phyloP scores from a whole-genome alignment of 352 stramenopile species.

The Globisporangium solare region DNA sequence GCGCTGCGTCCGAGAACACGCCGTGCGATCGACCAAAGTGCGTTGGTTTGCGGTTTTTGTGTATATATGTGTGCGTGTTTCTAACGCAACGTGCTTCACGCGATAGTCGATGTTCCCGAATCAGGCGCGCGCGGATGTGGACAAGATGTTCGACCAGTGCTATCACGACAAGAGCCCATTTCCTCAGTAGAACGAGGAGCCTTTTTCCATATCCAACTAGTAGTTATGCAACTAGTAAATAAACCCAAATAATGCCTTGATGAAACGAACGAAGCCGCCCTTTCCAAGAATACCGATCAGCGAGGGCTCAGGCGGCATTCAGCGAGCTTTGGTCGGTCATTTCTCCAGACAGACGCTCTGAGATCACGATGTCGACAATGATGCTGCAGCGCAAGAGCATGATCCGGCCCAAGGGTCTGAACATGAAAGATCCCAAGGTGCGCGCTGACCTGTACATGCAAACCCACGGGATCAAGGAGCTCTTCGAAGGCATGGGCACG shows the following conservation, averaged over 20 bases:
- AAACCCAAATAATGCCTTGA: neutral
- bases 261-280: no score
- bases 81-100: neutral
- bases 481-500: slow-evolving; percentile 61
- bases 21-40: slow-evolving; percentile 68
- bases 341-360: neutral
- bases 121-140: slow-evolving; percentile 53
- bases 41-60: slow-evolving; percentile 5
- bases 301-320: no score
- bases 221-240: neutral
- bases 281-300: no score
- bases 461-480: slow-evolving; percentile 58
- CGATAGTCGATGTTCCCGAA: slow-evolving; percentile 72
- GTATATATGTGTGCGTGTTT: slow-evolving; percentile 1
- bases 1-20: slow-evolving; percentile 71
- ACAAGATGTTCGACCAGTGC: slow-evolving; percentile 78
- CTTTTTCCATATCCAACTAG: neutral
- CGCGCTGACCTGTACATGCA: slow-evolving; percentile 60
- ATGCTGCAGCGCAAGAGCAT: slow-evolving; percentile 9
- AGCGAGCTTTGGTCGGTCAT: neutral
- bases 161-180: slow-evolving; percentile 74
- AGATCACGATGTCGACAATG: neutral
- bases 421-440: slow-evolving; percentile 64
- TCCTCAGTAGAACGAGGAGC: slow-evolving; percentile 4
- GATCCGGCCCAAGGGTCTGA: slow-evolving; percentile 18